phyloP scores from a whole-genome alignment of 2,329 filamentous ascomycete genomes.

The Dactylellina cionopaga region DNA sequence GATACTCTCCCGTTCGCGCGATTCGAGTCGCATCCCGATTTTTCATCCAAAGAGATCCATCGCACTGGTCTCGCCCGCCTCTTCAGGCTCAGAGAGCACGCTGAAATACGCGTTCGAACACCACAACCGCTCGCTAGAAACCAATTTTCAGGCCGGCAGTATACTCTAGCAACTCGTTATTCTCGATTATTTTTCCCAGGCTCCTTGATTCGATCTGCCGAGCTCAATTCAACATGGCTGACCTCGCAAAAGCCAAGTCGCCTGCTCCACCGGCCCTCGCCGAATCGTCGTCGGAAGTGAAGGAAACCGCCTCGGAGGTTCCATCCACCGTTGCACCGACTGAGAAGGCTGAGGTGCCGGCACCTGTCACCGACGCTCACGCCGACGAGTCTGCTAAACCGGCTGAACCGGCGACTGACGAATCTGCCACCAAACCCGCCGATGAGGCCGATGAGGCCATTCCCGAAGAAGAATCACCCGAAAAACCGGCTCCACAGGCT shows the following conservation, averaged over 20 bases:
- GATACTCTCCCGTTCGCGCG: slow-evolving; percentile 33
- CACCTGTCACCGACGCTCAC: slow-evolving; percentile 40
- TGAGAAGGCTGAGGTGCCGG: slow-evolving; percentile 46
- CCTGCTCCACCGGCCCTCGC: slow-evolving; percentile 44
- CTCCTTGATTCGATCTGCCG: slow-evolving; percentile 2
- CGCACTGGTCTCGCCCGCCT: slow-evolving; percentile 15
- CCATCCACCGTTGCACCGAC: slow-evolving; percentile 50
- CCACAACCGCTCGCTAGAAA: slow-evolving; percentile 33
- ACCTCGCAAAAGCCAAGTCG: slow-evolving; percentile 36
- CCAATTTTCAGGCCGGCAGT: not conserved
- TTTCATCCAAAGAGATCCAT: slow-evolving; percentile 9
- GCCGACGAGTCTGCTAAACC: slow-evolving; percentile 26
- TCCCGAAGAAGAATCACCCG: slow-evolving; percentile 15
- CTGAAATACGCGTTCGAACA: slow-evolving; percentile 49
- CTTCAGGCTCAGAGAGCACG: slow-evolving; percentile 33
- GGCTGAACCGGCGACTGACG: slow-evolving; percentile 21
- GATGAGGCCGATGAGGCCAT: slow-evolving; percentile 41
- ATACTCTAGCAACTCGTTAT: not conserved
- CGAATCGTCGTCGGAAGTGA: slow-evolving; percentile 46
- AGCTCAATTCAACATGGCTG: slow-evolving; percentile 28
- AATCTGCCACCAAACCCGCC: slow-evolving; percentile 35
- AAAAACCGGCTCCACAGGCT: slow-evolving; percentile 44
- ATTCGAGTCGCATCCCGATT: slow-evolving; percentile 44
- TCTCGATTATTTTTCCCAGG: not conserved
- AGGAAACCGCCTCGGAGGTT: slow-evolving; percentile 50